Conservation (phyloP, 2,329 filamentous ascomycete genomes). For the Fusarium burgessii region DNA sequence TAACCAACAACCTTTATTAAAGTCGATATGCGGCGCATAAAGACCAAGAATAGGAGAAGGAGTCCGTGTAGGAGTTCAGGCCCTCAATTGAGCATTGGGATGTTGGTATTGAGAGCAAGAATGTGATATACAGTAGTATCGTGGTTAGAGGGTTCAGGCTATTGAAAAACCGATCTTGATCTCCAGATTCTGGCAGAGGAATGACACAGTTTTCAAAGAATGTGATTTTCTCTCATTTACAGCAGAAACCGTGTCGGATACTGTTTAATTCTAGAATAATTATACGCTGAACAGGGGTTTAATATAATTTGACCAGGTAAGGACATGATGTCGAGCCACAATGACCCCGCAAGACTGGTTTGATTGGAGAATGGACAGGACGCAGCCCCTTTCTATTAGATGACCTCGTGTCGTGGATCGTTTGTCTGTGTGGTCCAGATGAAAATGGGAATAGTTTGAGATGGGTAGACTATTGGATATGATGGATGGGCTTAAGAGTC, state of each 20-base stretch:
- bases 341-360: conserved; percentile 30
- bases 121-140: neutral
- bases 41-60: neutral
- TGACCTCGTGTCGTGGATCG: conserved; percentile 46
- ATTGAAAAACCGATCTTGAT: neutral
- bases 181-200: neutral
- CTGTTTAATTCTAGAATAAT: conserved; percentile 26
- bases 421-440: conserved; percentile 34
- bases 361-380: conserved; percentile 35
- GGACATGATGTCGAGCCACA: conserved; percentile 47
- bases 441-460: conserved; percentile 5
- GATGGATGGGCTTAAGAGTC: conserved; percentile 1
- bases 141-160: too few relatives aligned
- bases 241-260: conserved; percentile 1
- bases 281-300: conserved; percentile 20
- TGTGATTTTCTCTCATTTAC: neutral
- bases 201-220: neutral
- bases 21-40: conserved; percentile 14
- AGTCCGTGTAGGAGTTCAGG: neutral
- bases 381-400: conserved; percentile 37
- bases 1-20: conserved; percentile 3
- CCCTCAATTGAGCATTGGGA: neutral
- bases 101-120: neutral
- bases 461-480: conserved; percentile 11
- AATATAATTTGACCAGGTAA: conserved; percentile 44